Evolutionary conservation across 2,329 filamentous ascomycete species (phyloP).

Genomic region (Calonectria fujianensis): DNA sequence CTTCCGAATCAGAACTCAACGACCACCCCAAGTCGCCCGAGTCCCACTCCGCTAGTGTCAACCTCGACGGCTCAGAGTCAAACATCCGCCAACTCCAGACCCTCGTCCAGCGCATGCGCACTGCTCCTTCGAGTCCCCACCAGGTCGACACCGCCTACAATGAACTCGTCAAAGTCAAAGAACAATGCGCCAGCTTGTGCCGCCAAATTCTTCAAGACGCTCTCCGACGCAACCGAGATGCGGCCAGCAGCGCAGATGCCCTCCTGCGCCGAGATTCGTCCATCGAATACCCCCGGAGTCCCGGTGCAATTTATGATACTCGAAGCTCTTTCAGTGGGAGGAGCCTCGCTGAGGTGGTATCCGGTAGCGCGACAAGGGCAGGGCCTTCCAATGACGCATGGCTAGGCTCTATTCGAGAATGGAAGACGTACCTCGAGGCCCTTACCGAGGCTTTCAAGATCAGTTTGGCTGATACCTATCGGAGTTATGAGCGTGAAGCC

Average conservation of each 20-base stretch:
- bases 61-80: conserved; percentile 57
- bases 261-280: conserved; percentile 55
- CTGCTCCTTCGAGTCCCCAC: conserved; percentile 57
- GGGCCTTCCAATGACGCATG: conserved; percentile 57
- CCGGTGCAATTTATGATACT: conserved; percentile 57
- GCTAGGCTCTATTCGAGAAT: conserved; percentile 65
- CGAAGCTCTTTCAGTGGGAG: conserved; percentile 62
- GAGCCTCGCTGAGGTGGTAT: conserved; percentile 59
- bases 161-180: conserved; percentile 65
- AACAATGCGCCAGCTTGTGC: conserved; percentile 64
- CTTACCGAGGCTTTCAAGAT: conserved; percentile 64
- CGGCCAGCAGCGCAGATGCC: conserved; percentile 50
- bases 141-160: conserved; percentile 67
- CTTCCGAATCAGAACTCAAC: conserved; percentile 52
- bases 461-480: conserved; percentile 67
- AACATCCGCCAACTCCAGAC: conserved; percentile 60
- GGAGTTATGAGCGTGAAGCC: conserved; percentile 65
- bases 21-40: conserved; percentile 55
- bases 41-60: conserved; percentile 48
- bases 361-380: conserved; percentile 50
- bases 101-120: conserved; percentile 61
- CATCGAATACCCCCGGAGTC: conserved; percentile 58
- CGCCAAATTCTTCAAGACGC: conserved; percentile 64
- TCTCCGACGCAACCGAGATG: conserved; percentile 55
- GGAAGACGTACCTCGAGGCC: conserved; percentile 65